Base-by-base conservation (phyloP, 2,329 filamentous ascomycete species). In the Seiridium unicorne region DNA sequence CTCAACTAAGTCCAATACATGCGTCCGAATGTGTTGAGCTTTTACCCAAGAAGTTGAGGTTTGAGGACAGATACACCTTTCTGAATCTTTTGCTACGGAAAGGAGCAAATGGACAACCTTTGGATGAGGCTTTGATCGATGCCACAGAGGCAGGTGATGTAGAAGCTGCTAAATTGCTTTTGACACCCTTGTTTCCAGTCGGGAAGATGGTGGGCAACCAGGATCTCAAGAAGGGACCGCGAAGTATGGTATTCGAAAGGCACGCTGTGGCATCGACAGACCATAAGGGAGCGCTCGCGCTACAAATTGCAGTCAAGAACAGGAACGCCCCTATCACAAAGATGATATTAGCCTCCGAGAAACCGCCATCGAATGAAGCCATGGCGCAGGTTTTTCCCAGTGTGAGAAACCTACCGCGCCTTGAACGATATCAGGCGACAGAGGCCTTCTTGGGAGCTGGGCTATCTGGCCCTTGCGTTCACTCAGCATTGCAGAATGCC, bases 231-330 rank as follows among this genome's bases (percentile, higher is more conserved):
- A 70, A 61, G 35, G 67, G 70, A 1, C 64, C 72, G 4, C 69
- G 68, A 18, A 70, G 67, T 48, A 68, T 75, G 62, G 67, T 76
- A 5, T 73, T 69, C 44, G 75, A 77, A 47, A 74, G 76, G 38
- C 83, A 85, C 60, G 78, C 78, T 18, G 75, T 78, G 5, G 83
- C 84, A 5, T 84, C 83, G 2, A 79, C 81, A 2, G 79, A 86
- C 60, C 73, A 84, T 61, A 80, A 80, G 54, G 77, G 77, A 3
- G 83, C 83, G 0, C 69, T 82, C 59, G 83, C 83, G 0, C 69
- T 87, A 35, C 75, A 78, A 35, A 74, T 78, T 8, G 82, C 84
- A 0, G 76, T 85, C 1, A 70, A 78, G 42, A 76, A 76, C 40
- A 77, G 74, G 5, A 77, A 84, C 59, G 61, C 74, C 2, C 64